phyloP scores from a whole-genome alignment of 352 stramenopile genomes.

The Thalassiosira exigua region DNA sequence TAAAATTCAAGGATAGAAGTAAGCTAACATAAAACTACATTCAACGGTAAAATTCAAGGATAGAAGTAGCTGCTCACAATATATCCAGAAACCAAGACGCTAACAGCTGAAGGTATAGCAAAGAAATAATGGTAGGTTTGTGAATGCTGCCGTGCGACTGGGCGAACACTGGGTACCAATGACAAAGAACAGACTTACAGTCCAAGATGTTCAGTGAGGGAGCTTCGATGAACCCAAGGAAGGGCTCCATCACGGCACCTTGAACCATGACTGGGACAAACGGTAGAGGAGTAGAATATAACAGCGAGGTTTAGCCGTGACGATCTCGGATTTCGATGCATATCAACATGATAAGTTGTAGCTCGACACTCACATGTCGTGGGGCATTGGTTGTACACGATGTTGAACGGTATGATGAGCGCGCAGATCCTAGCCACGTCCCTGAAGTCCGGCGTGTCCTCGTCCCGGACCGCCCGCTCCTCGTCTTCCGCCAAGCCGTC shows the following conservation, averaged over 20 bases:
- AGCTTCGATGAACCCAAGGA: conserved; percentile 3
- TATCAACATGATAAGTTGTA: background rate
- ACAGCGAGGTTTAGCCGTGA: background rate
- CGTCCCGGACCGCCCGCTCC: conserved; percentile 5
- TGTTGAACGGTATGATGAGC: conserved; percentile 79
- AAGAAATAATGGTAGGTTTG: background rate
- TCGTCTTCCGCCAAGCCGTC: conserved; percentile 10
- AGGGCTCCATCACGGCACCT: conserved; percentile 46
- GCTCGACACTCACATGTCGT: conserved; percentile 66
- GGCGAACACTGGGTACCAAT: background rate
- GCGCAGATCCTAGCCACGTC: conserved; percentile 61
- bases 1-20: conserved; percentile 76
- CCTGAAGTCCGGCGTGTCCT: conserved; percentile 30
- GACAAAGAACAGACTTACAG: conserved; percentile 3
- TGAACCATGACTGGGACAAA: conserved; percentile 71
- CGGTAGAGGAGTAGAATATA: conserved; percentile 7
- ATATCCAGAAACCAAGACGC: conserved; percentile 78
- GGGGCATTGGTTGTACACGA: conserved; percentile 81
- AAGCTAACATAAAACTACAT: too few species aligned
- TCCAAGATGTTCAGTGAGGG: background rate
- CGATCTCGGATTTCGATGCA: background rate
- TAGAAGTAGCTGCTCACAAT: conserved; percentile 77
- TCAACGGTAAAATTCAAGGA: too few species aligned
- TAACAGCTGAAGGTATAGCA: conserved; percentile 44
- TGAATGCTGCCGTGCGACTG: too few species aligned